Conservation (phyloP, 1,284 basidiomycete species). For the Apiotrichum akiyoshidainum region DNA sequence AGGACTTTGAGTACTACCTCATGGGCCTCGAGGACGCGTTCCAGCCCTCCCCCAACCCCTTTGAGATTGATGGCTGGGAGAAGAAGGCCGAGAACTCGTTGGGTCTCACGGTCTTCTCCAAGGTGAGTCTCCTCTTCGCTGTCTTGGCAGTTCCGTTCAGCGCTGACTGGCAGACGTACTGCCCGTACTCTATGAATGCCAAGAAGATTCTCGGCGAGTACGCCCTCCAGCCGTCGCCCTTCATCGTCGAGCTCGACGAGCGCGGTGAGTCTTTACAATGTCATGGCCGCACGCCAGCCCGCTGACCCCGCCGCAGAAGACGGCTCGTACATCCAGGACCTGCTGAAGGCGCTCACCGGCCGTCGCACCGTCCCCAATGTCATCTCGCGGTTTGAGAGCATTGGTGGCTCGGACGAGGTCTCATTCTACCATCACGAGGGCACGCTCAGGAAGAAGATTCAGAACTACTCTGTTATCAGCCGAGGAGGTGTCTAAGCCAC, state of each 20-base stretch:
- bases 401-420: slow-evolving; percentile 51
- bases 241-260: slow-evolving; percentile 50
- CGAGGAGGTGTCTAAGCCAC: neutral
- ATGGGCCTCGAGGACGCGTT: slow-evolving; percentile 25
- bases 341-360: slow-evolving; percentile 44
- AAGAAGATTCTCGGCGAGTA: slow-evolving; percentile 44
- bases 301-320: slow-evolving; percentile 33
- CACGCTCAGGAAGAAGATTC: slow-evolving; percentile 21
- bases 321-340: slow-evolving; percentile 36
- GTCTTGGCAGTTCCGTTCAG: neutral
- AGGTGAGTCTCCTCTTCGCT: slow-evolving; percentile 29
- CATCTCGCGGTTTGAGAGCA: slow-evolving; percentile 42
- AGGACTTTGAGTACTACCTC: slow-evolving; percentile 33
- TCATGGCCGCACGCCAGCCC: neutral
- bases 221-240: slow-evolving; percentile 37
- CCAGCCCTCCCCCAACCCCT: slow-evolving; percentile 20
- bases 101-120: slow-evolving; percentile 47
- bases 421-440: slow-evolving; percentile 47
- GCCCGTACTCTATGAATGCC: slow-evolving; percentile 48
- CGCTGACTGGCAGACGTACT: slow-evolving; percentile 36
- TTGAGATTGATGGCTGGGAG: slow-evolving; percentile 35
- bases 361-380: slow-evolving; percentile 52
- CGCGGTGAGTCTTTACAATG: slow-evolving; percentile 36
- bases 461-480: neutral
- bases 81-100: slow-evolving; percentile 34